Conservation (phyloP, 441 rosid species). For the Manihot esculenta region DNA sequence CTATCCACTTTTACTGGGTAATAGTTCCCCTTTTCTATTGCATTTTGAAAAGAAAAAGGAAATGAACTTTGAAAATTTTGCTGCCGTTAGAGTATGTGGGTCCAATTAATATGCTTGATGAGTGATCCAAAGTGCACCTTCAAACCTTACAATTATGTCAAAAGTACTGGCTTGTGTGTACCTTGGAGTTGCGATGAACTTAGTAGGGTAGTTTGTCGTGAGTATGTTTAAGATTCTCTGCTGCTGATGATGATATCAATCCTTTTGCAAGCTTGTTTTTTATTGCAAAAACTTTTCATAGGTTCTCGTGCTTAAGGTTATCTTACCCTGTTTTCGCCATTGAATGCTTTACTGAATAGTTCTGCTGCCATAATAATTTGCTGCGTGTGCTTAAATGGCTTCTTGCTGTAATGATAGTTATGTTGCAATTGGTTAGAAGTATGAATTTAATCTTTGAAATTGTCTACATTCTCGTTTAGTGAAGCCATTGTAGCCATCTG, state of each 20-base stretch:
- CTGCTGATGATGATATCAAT: neutral
- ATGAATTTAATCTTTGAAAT: neutral
- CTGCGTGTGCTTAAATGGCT: no score
- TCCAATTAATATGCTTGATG: neutral
- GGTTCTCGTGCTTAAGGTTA: neutral
- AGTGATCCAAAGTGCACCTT: no score
- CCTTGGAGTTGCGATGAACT: no score
- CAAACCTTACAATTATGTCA: no score
- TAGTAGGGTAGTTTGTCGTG: no score
- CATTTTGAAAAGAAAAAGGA: neutral
- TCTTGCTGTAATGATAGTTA: no score
- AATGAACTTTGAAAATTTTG: neutral
- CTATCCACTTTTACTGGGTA: neutral
- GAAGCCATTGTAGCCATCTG: neutral
- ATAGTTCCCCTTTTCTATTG: neutral
- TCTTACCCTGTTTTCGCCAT: no score
- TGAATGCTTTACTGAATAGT: no score
- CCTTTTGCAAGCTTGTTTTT: neutral
- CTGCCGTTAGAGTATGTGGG: neutral
- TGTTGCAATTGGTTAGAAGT: no score
- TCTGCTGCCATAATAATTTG: no score
- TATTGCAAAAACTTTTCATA: neutral
- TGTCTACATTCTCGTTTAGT: neutral
- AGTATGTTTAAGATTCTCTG: no score
- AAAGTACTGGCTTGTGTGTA: no score